Percentiles rank a stretch among this genome's conserved stretches.
Conservation (phyloP, 148 eudicot species). For the Heliosperma pusillum region DNA sequence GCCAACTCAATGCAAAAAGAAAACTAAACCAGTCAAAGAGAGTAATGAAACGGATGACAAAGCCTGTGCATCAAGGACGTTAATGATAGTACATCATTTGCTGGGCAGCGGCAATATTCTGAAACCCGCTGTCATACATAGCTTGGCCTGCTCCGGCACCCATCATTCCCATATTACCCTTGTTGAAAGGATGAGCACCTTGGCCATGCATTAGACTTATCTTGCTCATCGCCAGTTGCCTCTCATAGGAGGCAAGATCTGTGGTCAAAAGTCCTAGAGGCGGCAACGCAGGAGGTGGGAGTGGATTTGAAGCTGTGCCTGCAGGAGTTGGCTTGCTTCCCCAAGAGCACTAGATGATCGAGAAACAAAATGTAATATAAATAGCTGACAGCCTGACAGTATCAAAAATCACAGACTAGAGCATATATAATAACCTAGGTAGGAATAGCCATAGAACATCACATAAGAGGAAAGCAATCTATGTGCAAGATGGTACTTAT, state of each 20-base stretch:
- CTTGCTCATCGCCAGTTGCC: conserved; percentile 79
- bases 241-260: conserved; percentile 76
- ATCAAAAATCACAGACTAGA: too few relatives aligned
- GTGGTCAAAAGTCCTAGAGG: conserved; percentile 54
- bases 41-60: too few relatives aligned
- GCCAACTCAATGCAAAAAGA: too few relatives aligned
- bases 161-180: conserved; percentile 75
- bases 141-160: conserved; percentile 91
- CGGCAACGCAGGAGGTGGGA: conserved; percentile 76
- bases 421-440: too few relatives aligned
- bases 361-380: background rate
- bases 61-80: conserved; percentile 14
- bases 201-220: conserved; percentile 60
- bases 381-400: too few relatives aligned
- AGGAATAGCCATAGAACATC: too few relatives aligned
- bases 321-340: conserved; percentile 98
- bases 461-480: too few relatives aligned
- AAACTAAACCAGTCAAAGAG: too few relatives aligned
- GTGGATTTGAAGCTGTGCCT: conserved; percentile 88
- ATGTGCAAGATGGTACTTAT: too few relatives aligned
- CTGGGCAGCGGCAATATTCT: conserved; percentile 82
- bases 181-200: conserved; percentile 56
- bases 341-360: conserved; percentile 71
- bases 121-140: conserved; percentile 89
- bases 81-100: conserved; percentile 95